A percentile compares a stretch with the other conserved stretches of the same genome.
Conservation (phyloP, 371 early-diverging fungal genomes). For the Mucor sp. region DNA sequence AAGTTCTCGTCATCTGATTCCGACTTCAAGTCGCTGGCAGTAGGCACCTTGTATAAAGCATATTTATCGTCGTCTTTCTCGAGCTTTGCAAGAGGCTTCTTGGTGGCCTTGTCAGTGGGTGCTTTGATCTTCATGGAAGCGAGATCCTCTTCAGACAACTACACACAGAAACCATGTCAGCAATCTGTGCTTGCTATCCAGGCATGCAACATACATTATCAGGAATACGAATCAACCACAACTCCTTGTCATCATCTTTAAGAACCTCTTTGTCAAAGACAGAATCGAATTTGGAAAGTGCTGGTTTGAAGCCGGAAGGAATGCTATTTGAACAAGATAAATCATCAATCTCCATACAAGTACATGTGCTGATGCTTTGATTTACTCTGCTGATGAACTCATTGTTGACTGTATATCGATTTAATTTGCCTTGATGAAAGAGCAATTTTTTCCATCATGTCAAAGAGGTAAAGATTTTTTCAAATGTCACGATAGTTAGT, state of each 20-base stretch:
- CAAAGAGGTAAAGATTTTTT: not conserved
- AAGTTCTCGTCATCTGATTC: conserved; percentile 13
- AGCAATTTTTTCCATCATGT: not conserved
- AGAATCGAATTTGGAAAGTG: conserved; percentile 23
- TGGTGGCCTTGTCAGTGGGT: conserved; percentile 13
- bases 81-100: conserved; percentile 32
- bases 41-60: conserved; percentile 40
- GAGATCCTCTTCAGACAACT: conserved; percentile 39
- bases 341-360: not conserved
- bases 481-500: not conserved
- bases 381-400: conserved; percentile 1
- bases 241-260: conserved; percentile 46
- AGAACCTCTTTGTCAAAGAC: conserved; percentile 28
- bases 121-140: conserved; percentile 28
- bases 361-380: not conserved
- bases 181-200: not conserved
- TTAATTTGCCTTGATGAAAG: not conserved
- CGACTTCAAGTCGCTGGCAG: conserved; percentile 7
- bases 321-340: not conserved
- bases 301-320: conserved; percentile 22
- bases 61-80: conserved; percentile 29
- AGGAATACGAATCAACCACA: conserved; percentile 54
- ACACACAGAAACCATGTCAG: not conserved
- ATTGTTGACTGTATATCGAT: not conserved
- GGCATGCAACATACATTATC: conserved; percentile 31